Evolutionary conservation across 495 filamentous ascomycete genomes (phyloP).

Genomic region (Penicillium cosmopolitanum): DNA sequence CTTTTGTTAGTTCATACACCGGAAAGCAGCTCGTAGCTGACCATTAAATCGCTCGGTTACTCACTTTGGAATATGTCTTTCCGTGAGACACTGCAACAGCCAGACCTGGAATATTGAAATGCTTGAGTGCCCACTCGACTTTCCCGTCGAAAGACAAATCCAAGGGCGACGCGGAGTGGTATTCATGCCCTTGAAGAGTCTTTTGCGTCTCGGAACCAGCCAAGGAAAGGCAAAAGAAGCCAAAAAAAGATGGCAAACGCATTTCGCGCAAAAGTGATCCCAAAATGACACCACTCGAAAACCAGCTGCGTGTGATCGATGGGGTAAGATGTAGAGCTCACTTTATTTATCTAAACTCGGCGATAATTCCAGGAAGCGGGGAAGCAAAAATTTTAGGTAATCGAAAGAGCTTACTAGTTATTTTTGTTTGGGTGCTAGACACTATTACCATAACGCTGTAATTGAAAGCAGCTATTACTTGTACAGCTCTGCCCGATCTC

Average conservation of each 20-base stretch:
- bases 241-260: slow-evolving; percentile 1
- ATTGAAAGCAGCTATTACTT: neutral
- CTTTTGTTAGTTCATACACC: neutral
- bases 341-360: neutral
- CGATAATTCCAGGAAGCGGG: neutral
- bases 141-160: slow-evolving; percentile 10
- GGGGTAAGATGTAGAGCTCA: neutral
- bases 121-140: slow-evolving; percentile 12
- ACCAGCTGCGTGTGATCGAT: neutral
- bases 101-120: slow-evolving; percentile 13
- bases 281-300: slow-evolving; percentile 1
- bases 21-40: neutral
- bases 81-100: slow-evolving; percentile 11
- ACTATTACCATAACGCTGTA: neutral
- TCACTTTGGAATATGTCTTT: slow-evolving; percentile 9
- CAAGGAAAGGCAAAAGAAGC: slow-evolving; percentile 4
- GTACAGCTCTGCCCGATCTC: neutral
- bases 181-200: slow-evolving; percentile 3
- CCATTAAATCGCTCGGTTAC: slow-evolving; percentile 3
- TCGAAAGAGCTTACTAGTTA: neutral
- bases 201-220: slow-evolving; percentile 4
- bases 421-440: neutral
- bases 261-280: neutral
- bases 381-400: slow-evolving; percentile 2
- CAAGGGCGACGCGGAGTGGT: slow-evolving; percentile 2